Evolutionary conservation across 257 asterid genomes (phyloP).

Genomic region (Verbena officinalis): DNA sequence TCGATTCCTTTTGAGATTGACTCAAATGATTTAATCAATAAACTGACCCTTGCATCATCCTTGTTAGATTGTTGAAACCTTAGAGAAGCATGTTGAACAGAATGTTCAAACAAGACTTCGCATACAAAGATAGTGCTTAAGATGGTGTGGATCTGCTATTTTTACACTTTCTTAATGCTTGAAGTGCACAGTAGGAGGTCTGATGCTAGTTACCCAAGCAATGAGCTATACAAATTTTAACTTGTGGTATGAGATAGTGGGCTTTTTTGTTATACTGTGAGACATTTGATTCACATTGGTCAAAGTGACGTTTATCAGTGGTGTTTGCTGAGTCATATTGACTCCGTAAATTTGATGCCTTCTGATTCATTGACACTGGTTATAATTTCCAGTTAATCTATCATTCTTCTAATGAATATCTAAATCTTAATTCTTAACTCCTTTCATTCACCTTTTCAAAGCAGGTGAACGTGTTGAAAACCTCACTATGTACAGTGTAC

Average conservation of each 20-base stretch:
- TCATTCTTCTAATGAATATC: neutral
- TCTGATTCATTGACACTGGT: neutral
- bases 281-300: neutral
- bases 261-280: neutral
- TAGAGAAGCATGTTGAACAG: conserved; percentile 5
- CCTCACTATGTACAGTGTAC: conserved; percentile 68
- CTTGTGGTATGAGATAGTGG: neutral
- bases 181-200: neutral
- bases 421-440: neutral
- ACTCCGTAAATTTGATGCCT: too few species aligned
- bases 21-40: neutral
- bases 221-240: neutral
- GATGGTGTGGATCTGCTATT: neutral
- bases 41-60: neutral
- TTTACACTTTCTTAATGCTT: neutral
- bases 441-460: conserved; percentile 5
- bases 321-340: too few species aligned
- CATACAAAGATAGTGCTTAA: neutral
- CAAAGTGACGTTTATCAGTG: neutral
- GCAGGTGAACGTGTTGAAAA: conserved; percentile 69
- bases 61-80: neutral
- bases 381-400: neutral
- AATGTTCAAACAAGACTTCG: neutral
- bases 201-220: neutral
- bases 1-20: neutral